phyloP scores from a whole-genome alignment of 257 asterid genomes.

The Solanum arcanum region DNA sequence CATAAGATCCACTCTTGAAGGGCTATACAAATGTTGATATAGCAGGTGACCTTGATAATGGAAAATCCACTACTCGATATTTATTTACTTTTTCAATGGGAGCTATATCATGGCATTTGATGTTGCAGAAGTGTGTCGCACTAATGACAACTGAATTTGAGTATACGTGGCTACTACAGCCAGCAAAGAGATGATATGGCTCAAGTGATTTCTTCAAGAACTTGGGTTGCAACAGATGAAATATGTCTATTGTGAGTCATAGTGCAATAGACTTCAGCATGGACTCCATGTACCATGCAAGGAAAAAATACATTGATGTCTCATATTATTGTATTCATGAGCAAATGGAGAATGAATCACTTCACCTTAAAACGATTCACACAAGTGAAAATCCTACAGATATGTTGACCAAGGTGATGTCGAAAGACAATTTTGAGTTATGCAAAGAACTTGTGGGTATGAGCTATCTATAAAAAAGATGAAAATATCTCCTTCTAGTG shows the following conservation, averaged over 20 bases:
- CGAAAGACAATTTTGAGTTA: background rate
- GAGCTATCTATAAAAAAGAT: background rate
- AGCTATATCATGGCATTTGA: background rate
- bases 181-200: background rate
- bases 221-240: background rate
- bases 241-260: background rate
- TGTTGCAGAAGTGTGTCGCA: background rate
- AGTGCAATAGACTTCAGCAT: background rate
- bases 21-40: background rate
- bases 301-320: background rate
- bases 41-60: background rate
- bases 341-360: too few species aligned
- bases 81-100: too few species aligned
- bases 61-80: background rate
- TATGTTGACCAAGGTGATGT: background rate
- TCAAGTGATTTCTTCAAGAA: background rate
- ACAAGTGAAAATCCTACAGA: background rate
- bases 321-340: too few species aligned
- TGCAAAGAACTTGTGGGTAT: background rate
- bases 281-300: background rate
- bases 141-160: background rate
- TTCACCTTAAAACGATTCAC: too few species aligned
- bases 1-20: background rate
- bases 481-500: background rate
- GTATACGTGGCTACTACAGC: background rate